These are phyloP conservation scores for Psilocybe cyanescens DNA, from an alignment of 768 basidiomycete genomes.

Conservation along the genomic window DNA sequence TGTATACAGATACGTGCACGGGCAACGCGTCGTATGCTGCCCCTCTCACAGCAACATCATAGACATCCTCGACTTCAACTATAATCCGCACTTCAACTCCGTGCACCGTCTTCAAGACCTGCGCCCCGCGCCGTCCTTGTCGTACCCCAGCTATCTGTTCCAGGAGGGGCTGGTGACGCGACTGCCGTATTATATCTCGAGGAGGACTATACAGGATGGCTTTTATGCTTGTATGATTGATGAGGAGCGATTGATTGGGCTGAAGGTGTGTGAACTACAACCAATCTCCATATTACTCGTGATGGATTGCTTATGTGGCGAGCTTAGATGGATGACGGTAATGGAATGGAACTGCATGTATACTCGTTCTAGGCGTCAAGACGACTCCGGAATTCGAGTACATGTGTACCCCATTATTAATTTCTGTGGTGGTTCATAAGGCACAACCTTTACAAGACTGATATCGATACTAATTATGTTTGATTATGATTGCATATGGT, in stretches of 20 bases:
- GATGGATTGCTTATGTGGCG: neutral
- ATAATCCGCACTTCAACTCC: neutral
- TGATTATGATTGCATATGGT: too few relatives aligned
- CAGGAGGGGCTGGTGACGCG: conserved; percentile 4
- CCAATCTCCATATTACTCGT: too few relatives aligned
- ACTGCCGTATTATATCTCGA: conserved; percentile 12
- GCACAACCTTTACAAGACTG: too few relatives aligned
- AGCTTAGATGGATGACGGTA: neutral
- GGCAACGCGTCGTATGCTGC: conserved; percentile 17
- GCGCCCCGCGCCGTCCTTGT: neutral
- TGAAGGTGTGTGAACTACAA: conserved; percentile 8
- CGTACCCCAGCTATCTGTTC: conserved; percentile 1
- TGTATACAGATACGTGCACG: conserved; percentile 20
- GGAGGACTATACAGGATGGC: neutral
- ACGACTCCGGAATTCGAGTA: too few relatives aligned
- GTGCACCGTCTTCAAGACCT: neutral
- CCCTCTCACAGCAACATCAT: conserved; percentile 2
- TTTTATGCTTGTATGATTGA: conserved; percentile 23
- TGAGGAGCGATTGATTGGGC: conserved; percentile 17
- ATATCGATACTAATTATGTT: too few relatives aligned
- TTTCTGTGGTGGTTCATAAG: too few relatives aligned
- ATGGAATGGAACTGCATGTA: conserved; percentile 1
- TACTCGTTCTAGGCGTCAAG: neutral
- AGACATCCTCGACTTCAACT: neutral
- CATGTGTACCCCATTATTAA: too few relatives aligned